Evolutionary conservation across 1,284 basidiomycete genomes (phyloP).

Genomic region (Tilletiopsis washingtonensis): DNA sequence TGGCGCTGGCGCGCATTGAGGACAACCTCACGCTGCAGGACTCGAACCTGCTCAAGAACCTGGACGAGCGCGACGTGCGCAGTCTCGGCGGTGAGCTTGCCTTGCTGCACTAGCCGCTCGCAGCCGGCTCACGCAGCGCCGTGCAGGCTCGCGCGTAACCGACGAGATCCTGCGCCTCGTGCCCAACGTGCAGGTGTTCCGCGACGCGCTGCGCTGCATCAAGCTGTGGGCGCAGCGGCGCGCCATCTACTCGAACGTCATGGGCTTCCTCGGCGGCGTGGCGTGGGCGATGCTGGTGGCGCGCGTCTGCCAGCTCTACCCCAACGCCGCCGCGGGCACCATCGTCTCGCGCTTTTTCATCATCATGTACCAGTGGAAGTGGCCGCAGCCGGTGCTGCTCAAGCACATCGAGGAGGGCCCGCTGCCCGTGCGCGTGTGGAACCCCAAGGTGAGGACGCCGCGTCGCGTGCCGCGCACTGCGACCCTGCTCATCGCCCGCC

Average conservation of each 20-base stretch:
- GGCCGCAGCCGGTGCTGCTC: slow-evolving; percentile 93
- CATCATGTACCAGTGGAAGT: slow-evolving; percentile 94
- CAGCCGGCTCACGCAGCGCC: slow-evolving; percentile 7
- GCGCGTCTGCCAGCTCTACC: slow-evolving; percentile 96
- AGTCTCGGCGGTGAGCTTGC: slow-evolving; percentile 72
- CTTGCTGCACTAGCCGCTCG: background rate
- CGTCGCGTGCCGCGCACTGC: slow-evolving; percentile 69
- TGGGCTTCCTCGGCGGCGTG: slow-evolving; percentile 94
- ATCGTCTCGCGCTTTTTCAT: slow-evolving; percentile 96
- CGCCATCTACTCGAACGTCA: slow-evolving; percentile 96
- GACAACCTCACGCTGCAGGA: slow-evolving; percentile 84
- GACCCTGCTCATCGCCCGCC: slow-evolving; percentile 59
- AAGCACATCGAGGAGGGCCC: slow-evolving; percentile 89
- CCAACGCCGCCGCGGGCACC: slow-evolving; percentile 83
- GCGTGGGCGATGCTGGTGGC: slow-evolving; percentile 98
- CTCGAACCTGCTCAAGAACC: slow-evolving; percentile 79
- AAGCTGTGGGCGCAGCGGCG: slow-evolving; percentile 97
- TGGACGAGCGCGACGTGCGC: slow-evolving; percentile 89
- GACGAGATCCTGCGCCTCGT: slow-evolving; percentile 93
- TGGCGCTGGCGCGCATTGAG: slow-evolving; percentile 74
- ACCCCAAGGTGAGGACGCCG: slow-evolving; percentile 65
- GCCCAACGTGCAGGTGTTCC: slow-evolving; percentile 87
- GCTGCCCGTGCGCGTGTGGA: slow-evolving; percentile 90
- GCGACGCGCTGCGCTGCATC: slow-evolving; percentile 87
- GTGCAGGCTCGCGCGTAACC: slow-evolving; percentile 80